A percentile compares a stretch with the other conserved stretches of the same genome.
Evolutionary conservation across 257 asterid genomes (phyloP).

Genomic region (Fraxinus anomala): DNA sequence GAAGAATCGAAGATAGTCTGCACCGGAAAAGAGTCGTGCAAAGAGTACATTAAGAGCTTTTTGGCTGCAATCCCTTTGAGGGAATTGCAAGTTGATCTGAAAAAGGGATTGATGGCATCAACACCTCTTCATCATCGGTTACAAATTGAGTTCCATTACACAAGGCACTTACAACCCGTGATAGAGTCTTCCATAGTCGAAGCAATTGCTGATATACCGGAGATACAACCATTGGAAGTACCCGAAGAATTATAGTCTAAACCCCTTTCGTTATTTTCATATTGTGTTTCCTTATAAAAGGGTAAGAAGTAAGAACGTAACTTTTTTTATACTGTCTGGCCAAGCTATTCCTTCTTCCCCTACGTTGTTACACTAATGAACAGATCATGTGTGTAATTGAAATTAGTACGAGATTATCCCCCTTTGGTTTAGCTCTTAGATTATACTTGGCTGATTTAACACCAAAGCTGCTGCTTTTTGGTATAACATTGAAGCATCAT

Average conservation of each 20-base stretch:
- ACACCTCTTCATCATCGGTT: conserved; percentile 65
- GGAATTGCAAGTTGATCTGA: conserved; percentile 59
- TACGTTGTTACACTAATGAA: conserved; percentile 22
- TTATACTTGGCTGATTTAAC: neutral
- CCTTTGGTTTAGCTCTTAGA: neutral
- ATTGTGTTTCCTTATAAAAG: conserved; percentile 6
- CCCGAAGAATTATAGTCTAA: conserved; percentile 19
- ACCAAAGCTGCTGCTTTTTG: too few relatives aligned
- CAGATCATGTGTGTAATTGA: conserved; percentile 28
- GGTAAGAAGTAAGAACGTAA: conserved; percentile 5
- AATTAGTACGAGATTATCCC: conserved; percentile 12
- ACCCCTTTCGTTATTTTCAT: conserved; percentile 13
- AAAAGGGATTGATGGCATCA: conserved; percentile 56
- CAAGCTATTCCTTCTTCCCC: neutral
- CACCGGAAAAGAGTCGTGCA: conserved; percentile 61
- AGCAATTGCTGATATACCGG: conserved; percentile 24
- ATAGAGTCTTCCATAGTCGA: conserved; percentile 28
- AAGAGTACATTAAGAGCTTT: conserved; percentile 65
- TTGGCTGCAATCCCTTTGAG: conserved; percentile 70
- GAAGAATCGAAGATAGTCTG: conserved; percentile 37
- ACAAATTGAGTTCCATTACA: conserved; percentile 67
- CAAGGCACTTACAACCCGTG: conserved; percentile 26
- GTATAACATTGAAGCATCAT: too few relatives aligned
- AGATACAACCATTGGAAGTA: conserved; percentile 17
- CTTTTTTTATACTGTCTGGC: neutral